Evolutionary conservation across 2,329 filamentous ascomycete genomes (phyloP).

Genomic region (Aureobasidium leucospermi): DNA sequence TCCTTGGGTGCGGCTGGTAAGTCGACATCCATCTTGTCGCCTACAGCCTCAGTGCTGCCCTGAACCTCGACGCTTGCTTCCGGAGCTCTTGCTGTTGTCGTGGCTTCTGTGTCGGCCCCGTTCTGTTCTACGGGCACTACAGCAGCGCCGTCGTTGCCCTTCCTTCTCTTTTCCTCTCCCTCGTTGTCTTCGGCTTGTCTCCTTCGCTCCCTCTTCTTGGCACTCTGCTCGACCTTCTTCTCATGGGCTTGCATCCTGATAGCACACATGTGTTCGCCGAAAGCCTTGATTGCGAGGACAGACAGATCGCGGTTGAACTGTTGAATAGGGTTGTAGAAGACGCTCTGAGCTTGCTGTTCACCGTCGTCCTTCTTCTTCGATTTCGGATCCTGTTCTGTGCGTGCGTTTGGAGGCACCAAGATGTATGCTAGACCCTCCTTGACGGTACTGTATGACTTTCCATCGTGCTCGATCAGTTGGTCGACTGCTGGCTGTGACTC

Average conservation of each 20-base stretch:
- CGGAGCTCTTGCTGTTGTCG: constrained; percentile 14
- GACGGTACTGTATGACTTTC: constrained; percentile 43
- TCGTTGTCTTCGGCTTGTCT: constrained; percentile 26
- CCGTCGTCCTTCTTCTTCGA: constrained; percentile 34
- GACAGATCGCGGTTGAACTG: constrained; percentile 97
- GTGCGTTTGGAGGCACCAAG: constrained; percentile 49
- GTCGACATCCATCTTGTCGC: neutral
- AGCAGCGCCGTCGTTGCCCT: constrained; percentile 18
- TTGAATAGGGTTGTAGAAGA: constrained; percentile 98
- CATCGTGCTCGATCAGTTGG: constrained; percentile 28
- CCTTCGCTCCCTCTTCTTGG: constrained; percentile 19
- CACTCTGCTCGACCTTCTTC: constrained; percentile 8
- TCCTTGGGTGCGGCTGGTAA: constrained; percentile 14
- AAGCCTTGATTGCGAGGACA: constrained; percentile 83
- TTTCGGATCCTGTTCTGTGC: constrained; percentile 42
- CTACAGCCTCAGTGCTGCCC: neutral
- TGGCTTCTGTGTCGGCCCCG: constrained; percentile 15
- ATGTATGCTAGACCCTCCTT: constrained; percentile 63
- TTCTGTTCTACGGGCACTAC: constrained; percentile 13
- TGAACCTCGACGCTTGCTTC: neutral
- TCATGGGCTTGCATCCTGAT: constrained; percentile 16
- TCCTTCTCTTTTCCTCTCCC: constrained; percentile 31
- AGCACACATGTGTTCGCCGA: constrained; percentile 57
- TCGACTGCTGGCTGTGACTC: constrained; percentile 21
- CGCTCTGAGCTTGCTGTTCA: constrained; percentile 60